phyloP scores from a whole-genome alignment of 208 protist genomes.

The Trypanosoma caninum region DNA sequence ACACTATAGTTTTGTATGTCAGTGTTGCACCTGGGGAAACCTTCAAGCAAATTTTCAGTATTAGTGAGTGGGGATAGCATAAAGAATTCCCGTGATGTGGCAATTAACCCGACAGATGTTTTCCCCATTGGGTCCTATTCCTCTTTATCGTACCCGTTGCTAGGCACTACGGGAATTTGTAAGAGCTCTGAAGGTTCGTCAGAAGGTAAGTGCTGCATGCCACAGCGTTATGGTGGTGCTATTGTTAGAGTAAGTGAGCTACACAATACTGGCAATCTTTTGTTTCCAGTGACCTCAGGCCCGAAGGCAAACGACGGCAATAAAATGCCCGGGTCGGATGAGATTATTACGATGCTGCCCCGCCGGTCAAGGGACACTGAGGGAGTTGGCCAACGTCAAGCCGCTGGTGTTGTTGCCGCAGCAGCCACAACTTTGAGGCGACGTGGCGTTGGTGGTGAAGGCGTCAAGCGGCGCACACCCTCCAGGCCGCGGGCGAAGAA shows the following conservation, averaged over 20 bases:
- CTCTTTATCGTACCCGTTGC: too few relatives aligned
- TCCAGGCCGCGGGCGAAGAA: not conserved
- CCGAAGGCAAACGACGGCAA: not conserved
- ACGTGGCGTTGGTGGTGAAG: not conserved
- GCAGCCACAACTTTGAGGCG: too few relatives aligned
- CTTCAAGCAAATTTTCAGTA: constrained; percentile 22
- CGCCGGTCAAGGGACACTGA: not conserved
- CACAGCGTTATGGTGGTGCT: constrained; percentile 47
- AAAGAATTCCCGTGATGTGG: not conserved
- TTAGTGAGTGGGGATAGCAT: not conserved
- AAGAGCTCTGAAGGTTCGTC: not conserved
- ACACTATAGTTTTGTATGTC: constrained; percentile 6
- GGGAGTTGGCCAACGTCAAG: not conserved
- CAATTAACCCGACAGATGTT: too few relatives aligned
- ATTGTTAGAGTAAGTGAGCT: constrained; percentile 75
- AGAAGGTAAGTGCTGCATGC: not conserved
- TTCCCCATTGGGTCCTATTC: too few relatives aligned
- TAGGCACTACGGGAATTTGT: too few relatives aligned
- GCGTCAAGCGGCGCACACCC: not conserved
- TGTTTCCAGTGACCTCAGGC: constrained; percentile 4
- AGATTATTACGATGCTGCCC: not conserved
- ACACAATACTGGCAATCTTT: constrained; percentile 21
- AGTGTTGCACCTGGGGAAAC: not conserved
- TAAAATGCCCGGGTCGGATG: not conserved
- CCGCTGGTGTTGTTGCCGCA: not conserved